Base-by-base conservation (phyloP, 2,329 filamentous ascomycete species). In the Pestalotiopsis sp. region DNA sequence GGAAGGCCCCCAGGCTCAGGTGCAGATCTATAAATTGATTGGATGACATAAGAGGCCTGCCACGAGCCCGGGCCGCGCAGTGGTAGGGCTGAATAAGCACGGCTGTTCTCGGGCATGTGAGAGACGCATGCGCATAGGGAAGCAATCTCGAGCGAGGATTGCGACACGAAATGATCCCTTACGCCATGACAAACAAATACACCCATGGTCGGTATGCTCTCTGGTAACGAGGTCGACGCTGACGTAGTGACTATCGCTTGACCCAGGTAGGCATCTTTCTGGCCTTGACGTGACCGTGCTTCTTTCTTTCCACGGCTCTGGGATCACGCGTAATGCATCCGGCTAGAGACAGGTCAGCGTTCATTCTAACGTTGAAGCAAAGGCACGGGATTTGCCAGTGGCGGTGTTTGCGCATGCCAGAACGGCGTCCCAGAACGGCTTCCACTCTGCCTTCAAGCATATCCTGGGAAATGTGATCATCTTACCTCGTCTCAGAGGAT, bases 251-350 rank as follows among this genome's bases (percentile, higher is more conserved):
- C 71, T 86, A 90, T 83, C 88, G 84, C 90, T 98, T 98, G 87
- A 98, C 95, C 96, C 97, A 99, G 76, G 96, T 89, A 70, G 95
- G 95, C 90, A 92, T 97, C 90, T 99, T 99, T 83, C 96, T 93
- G 69, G 96, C 95, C 88, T 99, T 99, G 84, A 97, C 83, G 78
- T 94, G 93, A 75, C 96, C 97, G 68, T 94, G 90, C 89, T 99
- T 98, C 91, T 99, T 99, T 81, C 96, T 95, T 84, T 99, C 96
- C 74, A 99, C 97, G 78, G 87, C 91, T 84, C 95, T 94, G 68
- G 91, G 89, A 84, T 99, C 95, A 78, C 95, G 92, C 66, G 95
- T 97, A 72, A 99, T 89, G 81, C 92, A 94, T 72, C 97, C 97
- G 79, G 95, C 96, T 99, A 80, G 68, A 71, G 41, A 69, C 65